phyloP scores from a whole-genome alignment of 495 filamentous ascomycete species.

The Aspergillus heteromorphus region DNA sequence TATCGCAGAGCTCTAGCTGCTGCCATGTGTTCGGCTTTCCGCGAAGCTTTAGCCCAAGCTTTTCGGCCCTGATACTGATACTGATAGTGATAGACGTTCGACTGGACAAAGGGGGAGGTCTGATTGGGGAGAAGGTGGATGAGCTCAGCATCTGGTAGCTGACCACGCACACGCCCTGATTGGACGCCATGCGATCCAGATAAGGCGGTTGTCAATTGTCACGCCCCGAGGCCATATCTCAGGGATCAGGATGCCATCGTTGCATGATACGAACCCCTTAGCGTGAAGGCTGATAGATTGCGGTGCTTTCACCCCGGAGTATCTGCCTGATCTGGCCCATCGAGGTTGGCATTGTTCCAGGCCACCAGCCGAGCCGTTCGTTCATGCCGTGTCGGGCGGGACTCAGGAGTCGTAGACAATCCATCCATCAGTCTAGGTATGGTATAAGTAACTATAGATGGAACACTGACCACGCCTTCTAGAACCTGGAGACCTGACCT shows the following conservation, averaged over 20 bases:
- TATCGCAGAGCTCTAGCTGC: neutral
- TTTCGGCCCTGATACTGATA: neutral
- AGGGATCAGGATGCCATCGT: neutral
- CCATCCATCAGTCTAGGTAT: too few relatives aligned
- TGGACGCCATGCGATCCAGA: neutral
- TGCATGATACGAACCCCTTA: slow-evolving; percentile 1
- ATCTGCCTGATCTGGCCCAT: neutral
- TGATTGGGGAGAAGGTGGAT: neutral
- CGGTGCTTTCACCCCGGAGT: neutral
- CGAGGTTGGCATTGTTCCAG: too few relatives aligned
- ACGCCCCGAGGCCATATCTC: neutral
- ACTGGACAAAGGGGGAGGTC: neutral
- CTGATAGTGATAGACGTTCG: too few relatives aligned
- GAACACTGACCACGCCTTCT: too few relatives aligned
- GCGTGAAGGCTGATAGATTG: neutral
- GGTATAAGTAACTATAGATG: too few relatives aligned
- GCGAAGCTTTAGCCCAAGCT: neutral
- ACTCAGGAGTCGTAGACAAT: too few relatives aligned
- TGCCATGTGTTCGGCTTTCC: neutral
- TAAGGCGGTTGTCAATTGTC: neutral
- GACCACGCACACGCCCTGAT: neutral
- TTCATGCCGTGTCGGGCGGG: too few relatives aligned
- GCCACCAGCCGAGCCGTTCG: too few relatives aligned
- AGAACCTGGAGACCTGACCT: too few relatives aligned
- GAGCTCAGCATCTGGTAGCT: neutral